Evolutionary conservation across 768 basidiomycete species (phyloP).

Genomic region (Leucocoprinus birnbaumii): DNA sequence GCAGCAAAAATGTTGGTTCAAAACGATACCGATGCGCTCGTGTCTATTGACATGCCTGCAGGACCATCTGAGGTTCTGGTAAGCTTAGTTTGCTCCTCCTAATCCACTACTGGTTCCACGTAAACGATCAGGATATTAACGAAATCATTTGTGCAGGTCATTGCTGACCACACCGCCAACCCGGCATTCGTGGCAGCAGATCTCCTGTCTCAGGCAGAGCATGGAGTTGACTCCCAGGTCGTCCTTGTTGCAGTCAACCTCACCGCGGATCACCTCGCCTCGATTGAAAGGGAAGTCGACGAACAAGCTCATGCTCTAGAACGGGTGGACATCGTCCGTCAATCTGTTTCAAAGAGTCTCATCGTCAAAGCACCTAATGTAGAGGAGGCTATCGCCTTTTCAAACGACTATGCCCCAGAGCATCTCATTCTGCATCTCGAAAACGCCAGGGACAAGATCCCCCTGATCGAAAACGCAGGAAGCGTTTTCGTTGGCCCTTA

Average conservation of each 20-base stretch:
- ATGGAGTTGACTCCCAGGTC: slow-evolving; percentile 97
- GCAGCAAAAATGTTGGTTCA: slow-evolving; percentile 99
- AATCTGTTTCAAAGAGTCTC: slow-evolving; percentile 87
- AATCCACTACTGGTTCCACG: not conserved
- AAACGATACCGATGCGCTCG: slow-evolving; percentile 95
- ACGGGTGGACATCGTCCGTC: slow-evolving; percentile 85
- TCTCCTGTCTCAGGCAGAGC: slow-evolving; percentile 95
- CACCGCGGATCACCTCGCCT: slow-evolving; percentile 53
- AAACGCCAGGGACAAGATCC: slow-evolving; percentile 62
- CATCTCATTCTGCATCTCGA: slow-evolving; percentile 92
- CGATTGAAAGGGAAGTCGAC: slow-evolving; percentile 84
- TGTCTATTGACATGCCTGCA: slow-evolving; percentile 99
- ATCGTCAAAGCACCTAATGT: slow-evolving; percentile 71
- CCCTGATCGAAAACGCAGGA: slow-evolving; percentile 84
- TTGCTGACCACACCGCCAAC: slow-evolving; percentile 85
- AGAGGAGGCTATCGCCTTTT: slow-evolving; percentile 82
- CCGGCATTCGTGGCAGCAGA: slow-evolving; percentile 95
- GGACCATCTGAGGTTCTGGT: slow-evolving; percentile 98
- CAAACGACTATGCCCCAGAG: slow-evolving; percentile 97
- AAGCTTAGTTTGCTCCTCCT: slow-evolving; percentile 27
- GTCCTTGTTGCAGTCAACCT: slow-evolving; percentile 85
- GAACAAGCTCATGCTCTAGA: slow-evolving; percentile 82
- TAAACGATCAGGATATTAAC: slow-evolving; percentile 1
- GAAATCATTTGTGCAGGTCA: slow-evolving; percentile 59
- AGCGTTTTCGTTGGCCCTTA: slow-evolving; percentile 95